Evolutionary conservation across 164 flowering plant genomes (phyloP).

Genomic region (Kalanchoe fedtschenkoi): DNA sequence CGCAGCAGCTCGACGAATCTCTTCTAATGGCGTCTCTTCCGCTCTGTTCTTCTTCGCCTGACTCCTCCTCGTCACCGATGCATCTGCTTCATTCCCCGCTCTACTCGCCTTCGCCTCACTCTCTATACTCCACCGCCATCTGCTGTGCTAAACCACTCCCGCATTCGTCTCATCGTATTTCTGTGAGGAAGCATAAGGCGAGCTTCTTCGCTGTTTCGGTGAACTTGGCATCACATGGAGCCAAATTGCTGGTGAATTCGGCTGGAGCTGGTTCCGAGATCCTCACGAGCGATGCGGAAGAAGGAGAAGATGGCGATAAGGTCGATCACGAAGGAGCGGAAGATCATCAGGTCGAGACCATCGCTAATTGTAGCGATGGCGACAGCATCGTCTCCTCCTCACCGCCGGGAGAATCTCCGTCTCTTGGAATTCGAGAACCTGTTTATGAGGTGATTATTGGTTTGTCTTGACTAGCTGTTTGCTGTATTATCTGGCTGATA

Average conservation of each 20-base stretch:
- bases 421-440: slow-evolving; percentile 41
- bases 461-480: background rate
- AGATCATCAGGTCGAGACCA: background rate
- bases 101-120: slow-evolving; percentile 10
- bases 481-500: background rate
- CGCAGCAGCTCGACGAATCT: too few relatives aligned
- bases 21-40: too few relatives aligned
- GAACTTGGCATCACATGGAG: slow-evolving; percentile 7
- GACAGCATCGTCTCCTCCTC: slow-evolving; percentile 2
- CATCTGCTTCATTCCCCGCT: slow-evolving; percentile 1
- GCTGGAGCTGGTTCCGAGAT: slow-evolving; percentile 26
- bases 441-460: slow-evolving; percentile 31
- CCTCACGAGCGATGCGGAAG: slow-evolving; percentile 10
- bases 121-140: background rate
- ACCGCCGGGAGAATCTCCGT: slow-evolving; percentile 21
- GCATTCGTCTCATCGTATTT: slow-evolving; percentile 1
- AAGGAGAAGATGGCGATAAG: slow-evolving; percentile 11
- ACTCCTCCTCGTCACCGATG: slow-evolving; percentile 7
- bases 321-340: slow-evolving; percentile 2
- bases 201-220: slow-evolving; percentile 1
- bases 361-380: background rate
- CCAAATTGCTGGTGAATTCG: slow-evolving; percentile 15
- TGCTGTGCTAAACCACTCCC: background rate
- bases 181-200: background rate
- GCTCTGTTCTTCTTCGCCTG: background rate